Evolutionary conservation across 345 rosid genomes (phyloP).

Genomic region (Salix purpurea): DNA sequence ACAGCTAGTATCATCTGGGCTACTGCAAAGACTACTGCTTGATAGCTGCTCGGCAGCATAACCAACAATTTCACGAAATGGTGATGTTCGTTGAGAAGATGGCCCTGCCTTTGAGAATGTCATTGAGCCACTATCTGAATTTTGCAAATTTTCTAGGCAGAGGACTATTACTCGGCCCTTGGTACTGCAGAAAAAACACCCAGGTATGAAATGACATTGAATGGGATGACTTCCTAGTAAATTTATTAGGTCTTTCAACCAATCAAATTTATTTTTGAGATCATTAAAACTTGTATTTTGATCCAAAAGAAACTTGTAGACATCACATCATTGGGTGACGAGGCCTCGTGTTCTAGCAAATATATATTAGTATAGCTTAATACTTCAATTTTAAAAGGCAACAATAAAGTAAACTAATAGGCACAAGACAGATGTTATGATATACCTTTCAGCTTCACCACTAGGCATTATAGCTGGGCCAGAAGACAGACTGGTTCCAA

Average conservation of each 20-base stretch:
- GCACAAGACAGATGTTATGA: conserved; percentile 7
- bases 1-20: conserved; percentile 73
- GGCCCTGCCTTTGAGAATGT: conserved; percentile 66
- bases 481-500: conserved; percentile 82
- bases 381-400: background rate
- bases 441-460: conserved; percentile 97
- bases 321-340: background rate
- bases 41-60: conserved; percentile 69
- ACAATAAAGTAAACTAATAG: background rate
- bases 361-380: background rate
- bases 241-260: background rate
- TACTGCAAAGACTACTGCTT: conserved; percentile 76
- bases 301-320: background rate
- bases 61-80: conserved; percentile 69
- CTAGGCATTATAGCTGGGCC: conserved; percentile 96
- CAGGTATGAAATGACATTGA: conserved; percentile 11
- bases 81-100: conserved; percentile 76
- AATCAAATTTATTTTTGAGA: background rate
- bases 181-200: conserved; percentile 51
- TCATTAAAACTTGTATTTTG: background rate
- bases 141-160: conserved; percentile 61
- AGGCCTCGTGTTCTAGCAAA: background rate
- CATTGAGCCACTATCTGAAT: conserved; percentile 73
- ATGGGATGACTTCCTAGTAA: background rate
- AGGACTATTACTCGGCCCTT: conserved; percentile 85